phyloP scores from a whole-genome alignment of 1,284 basidiomycete genomes.

The Vanrija pseudolonga region DNA sequence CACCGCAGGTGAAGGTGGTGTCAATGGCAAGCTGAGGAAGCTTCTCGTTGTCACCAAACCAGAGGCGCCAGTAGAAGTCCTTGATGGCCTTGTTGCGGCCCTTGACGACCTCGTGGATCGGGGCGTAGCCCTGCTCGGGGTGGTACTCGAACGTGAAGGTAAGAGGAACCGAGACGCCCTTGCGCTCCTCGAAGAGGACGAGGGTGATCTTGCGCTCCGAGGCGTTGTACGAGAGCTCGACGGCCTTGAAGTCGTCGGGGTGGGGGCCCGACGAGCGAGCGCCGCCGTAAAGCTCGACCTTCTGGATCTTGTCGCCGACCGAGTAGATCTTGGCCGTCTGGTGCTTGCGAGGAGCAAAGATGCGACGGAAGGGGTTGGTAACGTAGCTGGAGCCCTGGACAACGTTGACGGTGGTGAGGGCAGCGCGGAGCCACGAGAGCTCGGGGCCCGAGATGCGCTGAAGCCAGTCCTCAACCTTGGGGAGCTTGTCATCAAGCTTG shows the following conservation, averaged over 20 bases:
- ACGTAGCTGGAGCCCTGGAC: conserved; percentile 80
- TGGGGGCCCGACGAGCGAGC: conserved; percentile 77
- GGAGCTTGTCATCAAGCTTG: conserved; percentile 58
- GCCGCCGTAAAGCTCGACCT: conserved; percentile 66
- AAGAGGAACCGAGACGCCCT: conserved; percentile 72
- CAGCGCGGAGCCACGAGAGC: conserved; percentile 81
- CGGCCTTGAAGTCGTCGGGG: conserved; percentile 72
- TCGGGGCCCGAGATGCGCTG: conserved; percentile 75
- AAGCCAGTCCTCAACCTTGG: conserved; percentile 70
- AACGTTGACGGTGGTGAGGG: conserved; percentile 75
- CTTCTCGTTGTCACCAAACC: conserved; percentile 80
- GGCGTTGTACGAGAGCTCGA: conserved; percentile 66
- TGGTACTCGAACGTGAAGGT: conserved; percentile 79
- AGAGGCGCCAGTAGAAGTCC: conserved; percentile 92
- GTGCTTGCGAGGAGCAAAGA: conserved; percentile 73
- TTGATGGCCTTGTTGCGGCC: conserved; percentile 91
- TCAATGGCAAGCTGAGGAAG: conserved; percentile 72
- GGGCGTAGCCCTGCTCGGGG: conserved; percentile 82
- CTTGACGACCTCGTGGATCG: conserved; percentile 84
- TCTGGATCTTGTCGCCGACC: conserved; percentile 44
- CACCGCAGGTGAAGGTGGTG: conserved; percentile 74
- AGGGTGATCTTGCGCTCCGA: conserved; percentile 62
- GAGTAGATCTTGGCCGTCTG: conserved; percentile 69
- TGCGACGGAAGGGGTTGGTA: conserved; percentile 82
- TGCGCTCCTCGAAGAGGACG: conserved; percentile 79